Conservation (phyloP, 2,329 filamentous ascomycete species). For the Botrytis hyacinthi region DNA sequence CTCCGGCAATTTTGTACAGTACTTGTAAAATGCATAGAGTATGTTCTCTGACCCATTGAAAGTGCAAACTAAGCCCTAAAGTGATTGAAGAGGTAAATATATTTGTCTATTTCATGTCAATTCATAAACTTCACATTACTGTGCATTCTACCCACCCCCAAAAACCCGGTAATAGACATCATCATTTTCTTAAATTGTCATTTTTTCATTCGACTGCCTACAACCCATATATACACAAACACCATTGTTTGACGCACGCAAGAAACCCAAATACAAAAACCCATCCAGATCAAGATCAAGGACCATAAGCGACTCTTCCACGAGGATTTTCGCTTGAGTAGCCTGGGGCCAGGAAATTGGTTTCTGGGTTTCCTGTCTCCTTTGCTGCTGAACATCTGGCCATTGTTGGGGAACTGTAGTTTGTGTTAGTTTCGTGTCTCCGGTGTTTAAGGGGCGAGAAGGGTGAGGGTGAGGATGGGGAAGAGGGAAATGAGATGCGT, state of each 20-base stretch:
- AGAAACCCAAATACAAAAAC: constrained; percentile 31
- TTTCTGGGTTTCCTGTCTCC: constrained; percentile 73
- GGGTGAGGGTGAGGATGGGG: too few species aligned
- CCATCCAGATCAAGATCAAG: constrained; percentile 31
- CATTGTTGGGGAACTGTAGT: constrained; percentile 87
- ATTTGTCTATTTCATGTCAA: not conserved
- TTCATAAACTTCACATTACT: not conserved
- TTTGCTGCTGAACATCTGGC: constrained; percentile 94
- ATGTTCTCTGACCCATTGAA: constrained; percentile 4
- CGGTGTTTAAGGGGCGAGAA: constrained; percentile 1
- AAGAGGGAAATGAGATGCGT: too few species aligned
- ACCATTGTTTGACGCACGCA: constrained; percentile 29
- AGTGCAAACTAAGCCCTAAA: not conserved
- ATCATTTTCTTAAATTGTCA: constrained; percentile 16
- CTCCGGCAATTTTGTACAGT: constrained; percentile 17
- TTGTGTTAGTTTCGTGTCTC: constrained; percentile 18
- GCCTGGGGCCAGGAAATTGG: constrained; percentile 75
- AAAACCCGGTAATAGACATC: not conserved
- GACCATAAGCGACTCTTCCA: constrained; percentile 38
- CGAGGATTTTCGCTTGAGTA: constrained; percentile 40
- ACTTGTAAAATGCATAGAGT: constrained; percentile 27
- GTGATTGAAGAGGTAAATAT: not conserved
- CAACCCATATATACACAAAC: constrained; percentile 41
- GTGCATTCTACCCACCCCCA: not conserved
- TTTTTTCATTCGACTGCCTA: constrained; percentile 34